Percentiles rank a stretch among this genome's conserved stretches.
phyloP scores from a whole-genome alignment of 345 rosid species.

The Brassica incana region DNA sequence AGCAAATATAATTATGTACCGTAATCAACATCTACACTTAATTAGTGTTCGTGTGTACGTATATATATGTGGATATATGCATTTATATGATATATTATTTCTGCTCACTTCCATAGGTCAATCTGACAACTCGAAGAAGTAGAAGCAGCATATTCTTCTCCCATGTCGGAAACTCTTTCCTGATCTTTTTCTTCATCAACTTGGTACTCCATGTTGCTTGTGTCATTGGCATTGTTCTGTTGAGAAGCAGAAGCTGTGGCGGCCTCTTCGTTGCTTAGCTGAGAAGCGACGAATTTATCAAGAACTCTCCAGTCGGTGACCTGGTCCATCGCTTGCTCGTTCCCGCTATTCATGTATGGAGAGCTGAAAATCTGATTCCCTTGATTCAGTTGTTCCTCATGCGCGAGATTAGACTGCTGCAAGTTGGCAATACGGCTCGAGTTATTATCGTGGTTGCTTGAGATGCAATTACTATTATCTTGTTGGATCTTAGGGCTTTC shows the following conservation, averaged over 20 bases:
- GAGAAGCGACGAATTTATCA: conserved; percentile 96
- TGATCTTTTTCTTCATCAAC: conserved; percentile 48
- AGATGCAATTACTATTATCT: conserved; percentile 50
- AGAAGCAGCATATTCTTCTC: conserved; percentile 62
- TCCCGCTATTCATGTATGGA: conserved; percentile 41
- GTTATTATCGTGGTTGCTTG: conserved; percentile 45
- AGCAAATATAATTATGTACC: conserved; percentile 48
- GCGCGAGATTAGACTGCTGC: conserved; percentile 59
- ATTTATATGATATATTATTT: conserved; percentile 35
- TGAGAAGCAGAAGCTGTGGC: conserved; percentile 33
- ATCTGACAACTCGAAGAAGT: conserved; percentile 75
- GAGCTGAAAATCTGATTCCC: conserved; percentile 53
- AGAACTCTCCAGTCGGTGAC: conserved; percentile 94
- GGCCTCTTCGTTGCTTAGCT: conserved; percentile 81
- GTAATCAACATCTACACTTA: conserved; percentile 41
- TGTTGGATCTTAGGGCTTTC: conserved; percentile 75
- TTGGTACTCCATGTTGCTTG: conserved; percentile 39
- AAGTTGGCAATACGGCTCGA: conserved; percentile 46
- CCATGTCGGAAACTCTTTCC: conserved; percentile 49
- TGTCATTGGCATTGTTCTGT: conserved; percentile 33
- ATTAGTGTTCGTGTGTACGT: conserved; percentile 31
- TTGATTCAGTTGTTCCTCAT: conserved; percentile 58
- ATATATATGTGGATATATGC: conserved; percentile 31
- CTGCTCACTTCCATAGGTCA: conserved; percentile 81
- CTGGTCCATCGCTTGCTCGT: conserved; percentile 69